Evolutionary conservation across 140 eudicot genomes (phyloP), one percentile per base, ranked within the genome.

Genomic region (Oenanthe javanica): DNA sequence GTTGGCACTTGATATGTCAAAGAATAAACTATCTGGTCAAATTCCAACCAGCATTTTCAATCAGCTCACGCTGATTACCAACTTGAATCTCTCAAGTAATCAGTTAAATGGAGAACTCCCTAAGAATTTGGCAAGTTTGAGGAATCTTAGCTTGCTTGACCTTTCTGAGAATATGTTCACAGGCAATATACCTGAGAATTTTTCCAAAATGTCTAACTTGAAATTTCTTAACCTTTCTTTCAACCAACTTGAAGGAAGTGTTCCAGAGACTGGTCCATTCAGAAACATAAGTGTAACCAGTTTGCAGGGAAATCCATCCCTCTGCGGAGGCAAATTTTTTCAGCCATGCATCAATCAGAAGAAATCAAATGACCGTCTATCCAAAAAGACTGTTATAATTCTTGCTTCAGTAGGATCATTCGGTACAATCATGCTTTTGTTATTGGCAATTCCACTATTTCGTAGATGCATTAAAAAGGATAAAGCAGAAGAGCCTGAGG

Each of bases 181-280:
- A 1, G 97, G 98, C 42, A 79, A 9, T 10, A 91, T 91, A 83
- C 98, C 98, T 8, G 88, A 91, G 19, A 88, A 50, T 48, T 86
- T 86, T 4, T 86, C 87, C 72, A 84, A 87, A 23, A 84, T 83
- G 10, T 83, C 83, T 13, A 15, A 83, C 71, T 81, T 93, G 83
- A 83, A 81, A 72, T 74, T 81, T 52, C 96, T 94, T 85, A 89
- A 94, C 78, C 94, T 94, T 80, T 92, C 99, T 9, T 88, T 85
- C 89, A 94, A 92, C 82, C 81, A 83, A 64, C 95, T 94, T 12
- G 88, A 94, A 86, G 99, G 99, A 59, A 90, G 66, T 63, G 84
- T 90, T 79, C 99, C 97, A 4, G 79, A 82, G 66, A 52, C 69
- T 0, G 97, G 96, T 45, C 63, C 83, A 45, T 90, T 94, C 78